These are phyloP conservation scores for Pythium brassicae DNA, from an alignment of 352 stramenopile species.

Conservation along the genomic window DNA sequence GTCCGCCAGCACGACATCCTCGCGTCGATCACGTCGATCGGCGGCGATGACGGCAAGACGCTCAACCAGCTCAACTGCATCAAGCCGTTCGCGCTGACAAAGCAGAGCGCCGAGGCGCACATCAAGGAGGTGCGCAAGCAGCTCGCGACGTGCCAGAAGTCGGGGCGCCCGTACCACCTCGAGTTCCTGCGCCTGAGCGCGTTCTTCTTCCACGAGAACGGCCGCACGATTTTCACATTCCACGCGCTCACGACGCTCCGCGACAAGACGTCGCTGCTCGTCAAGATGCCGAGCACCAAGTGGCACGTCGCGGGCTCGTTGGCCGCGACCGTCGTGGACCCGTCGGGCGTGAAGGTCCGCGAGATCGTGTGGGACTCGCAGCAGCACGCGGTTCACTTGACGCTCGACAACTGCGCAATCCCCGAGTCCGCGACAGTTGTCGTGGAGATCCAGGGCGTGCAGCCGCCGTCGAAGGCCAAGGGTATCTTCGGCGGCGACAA, in stretches of 20 bases:
- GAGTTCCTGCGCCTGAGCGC: slow-evolving; percentile 55
- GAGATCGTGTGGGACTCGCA: slow-evolving; percentile 49
- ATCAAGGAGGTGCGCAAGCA: slow-evolving; percentile 26
- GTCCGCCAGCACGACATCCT: slow-evolving; percentile 33
- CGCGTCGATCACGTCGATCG: slow-evolving; percentile 29
- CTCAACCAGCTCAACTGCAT: slow-evolving; percentile 43
- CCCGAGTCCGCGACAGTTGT: slow-evolving; percentile 20
- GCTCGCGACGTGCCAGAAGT: slow-evolving; percentile 27
- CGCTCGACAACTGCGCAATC: slow-evolving; percentile 29
- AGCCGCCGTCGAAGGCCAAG: slow-evolving; percentile 9
- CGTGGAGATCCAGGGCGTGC: slow-evolving; percentile 32
- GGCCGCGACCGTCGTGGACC: slow-evolving; percentile 21
- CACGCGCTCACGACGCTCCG: slow-evolving; percentile 25
- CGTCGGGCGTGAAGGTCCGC: slow-evolving; percentile 18
- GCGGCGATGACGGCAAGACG: slow-evolving; percentile 18
- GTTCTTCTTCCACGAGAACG: slow-evolving; percentile 45
- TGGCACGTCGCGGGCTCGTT: slow-evolving; percentile 32
- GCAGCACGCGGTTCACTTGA: slow-evolving; percentile 30
- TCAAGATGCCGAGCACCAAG: slow-evolving; percentile 45
- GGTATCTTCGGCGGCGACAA: slow-evolving; percentile 3
- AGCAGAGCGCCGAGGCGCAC: slow-evolving; percentile 21
- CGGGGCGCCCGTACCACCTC: slow-evolving; percentile 32
- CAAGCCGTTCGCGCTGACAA: slow-evolving; percentile 37
- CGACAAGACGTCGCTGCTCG: slow-evolving; percentile 18
- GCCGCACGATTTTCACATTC: slow-evolving; percentile 36